Evolutionary conservation across 139 green algal genomes (phyloP).

Genomic region (Chlamydomonas eustigma): DNA sequence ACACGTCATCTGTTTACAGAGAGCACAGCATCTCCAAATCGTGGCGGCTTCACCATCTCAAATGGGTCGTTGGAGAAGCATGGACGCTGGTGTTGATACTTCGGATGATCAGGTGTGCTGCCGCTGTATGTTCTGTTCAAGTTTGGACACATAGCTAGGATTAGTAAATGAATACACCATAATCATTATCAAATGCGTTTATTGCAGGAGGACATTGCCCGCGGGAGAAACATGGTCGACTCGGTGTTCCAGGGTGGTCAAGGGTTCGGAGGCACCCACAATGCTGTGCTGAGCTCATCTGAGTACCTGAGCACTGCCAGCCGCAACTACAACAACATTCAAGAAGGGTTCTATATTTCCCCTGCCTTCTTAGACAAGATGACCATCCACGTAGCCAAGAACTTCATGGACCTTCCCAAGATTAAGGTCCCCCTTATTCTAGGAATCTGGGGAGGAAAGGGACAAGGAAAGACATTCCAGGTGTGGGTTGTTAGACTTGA

Average conservation of each 20-base stretch:
- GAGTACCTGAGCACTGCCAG: conserved; percentile 85
- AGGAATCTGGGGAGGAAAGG: conserved; percentile 98
- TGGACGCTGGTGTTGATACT: conserved; percentile 79
- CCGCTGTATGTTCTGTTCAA: neutral
- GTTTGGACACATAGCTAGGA: neutral
- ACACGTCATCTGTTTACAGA: neutral
- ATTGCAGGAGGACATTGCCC: conserved; percentile 91
- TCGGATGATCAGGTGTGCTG: conserved; percentile 88
- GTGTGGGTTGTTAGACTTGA: conserved; percentile 22
- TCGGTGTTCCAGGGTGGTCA: conserved; percentile 77
- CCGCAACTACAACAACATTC: conserved; percentile 77
- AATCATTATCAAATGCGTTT: neutral
- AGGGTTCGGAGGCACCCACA: conserved; percentile 79
- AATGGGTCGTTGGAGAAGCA: conserved; percentile 72
- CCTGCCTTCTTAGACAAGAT: conserved; percentile 97
- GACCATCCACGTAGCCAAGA: conserved; percentile 95
- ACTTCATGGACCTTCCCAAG: conserved; percentile 92
- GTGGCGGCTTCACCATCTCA: conserved; percentile 15
- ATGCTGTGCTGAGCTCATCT: conserved; percentile 77
- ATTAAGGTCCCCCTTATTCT: conserved; percentile 95
- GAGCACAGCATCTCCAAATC: neutral
- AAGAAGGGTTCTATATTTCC: conserved; percentile 98
- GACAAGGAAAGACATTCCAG: conserved; percentile 95
- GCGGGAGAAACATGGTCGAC: conserved; percentile 91
- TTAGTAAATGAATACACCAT: neutral